Evolutionary conservation across 179 eudicot genomes (phyloP), one percentile per base, ranked within the genome.

Genomic region (Monotropa hypopitys): DNA sequence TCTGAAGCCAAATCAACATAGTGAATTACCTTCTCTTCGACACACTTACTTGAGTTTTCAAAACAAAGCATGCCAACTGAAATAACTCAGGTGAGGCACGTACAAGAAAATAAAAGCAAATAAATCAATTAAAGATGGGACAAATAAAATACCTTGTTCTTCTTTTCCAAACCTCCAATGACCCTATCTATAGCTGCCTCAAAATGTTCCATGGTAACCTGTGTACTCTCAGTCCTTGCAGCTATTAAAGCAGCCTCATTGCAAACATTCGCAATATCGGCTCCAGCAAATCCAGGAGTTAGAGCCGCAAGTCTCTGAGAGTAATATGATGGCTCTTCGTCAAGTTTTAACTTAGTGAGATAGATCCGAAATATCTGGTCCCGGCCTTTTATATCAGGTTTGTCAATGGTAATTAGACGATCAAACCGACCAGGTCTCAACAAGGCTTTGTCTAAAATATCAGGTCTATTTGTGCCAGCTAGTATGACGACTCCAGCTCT

Each of bases 281-380:
- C 97, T 74, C 97, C 97, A 82, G 97, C 92, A 85, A 92, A 92
- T 50, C 97, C 97, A 81, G 97, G 97, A 30, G 97, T 89, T 56
- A 90, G 84, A 70, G 96, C 96, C 18, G 97, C 92, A 77, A 92
- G 93, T 80, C 96, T 89, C 72, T 90, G 90, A 0, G 97, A 92
- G 78, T 80, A 90, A 83, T 65, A 88, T 20, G 97, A 85, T 33
- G 93, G 88, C 49, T 91, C 96, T 54, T 85, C 77, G 85, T 91
- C 94, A 83, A 92, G 96, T 84, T 92, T 91, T 54, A 91, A 57
- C 81, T 91, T 92, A 8, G 84, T 86, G 79, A 92, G 78, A 83
- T 92, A 92, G 32, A 92, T 88, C 74, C 70, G 88, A 75, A 92
- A 92, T 70, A 92, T 91, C 80, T 92, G 94, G 26, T 91, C 92